Conservation (phyloP, 306 rosid genomes). For the Medicago lupulina region DNA sequence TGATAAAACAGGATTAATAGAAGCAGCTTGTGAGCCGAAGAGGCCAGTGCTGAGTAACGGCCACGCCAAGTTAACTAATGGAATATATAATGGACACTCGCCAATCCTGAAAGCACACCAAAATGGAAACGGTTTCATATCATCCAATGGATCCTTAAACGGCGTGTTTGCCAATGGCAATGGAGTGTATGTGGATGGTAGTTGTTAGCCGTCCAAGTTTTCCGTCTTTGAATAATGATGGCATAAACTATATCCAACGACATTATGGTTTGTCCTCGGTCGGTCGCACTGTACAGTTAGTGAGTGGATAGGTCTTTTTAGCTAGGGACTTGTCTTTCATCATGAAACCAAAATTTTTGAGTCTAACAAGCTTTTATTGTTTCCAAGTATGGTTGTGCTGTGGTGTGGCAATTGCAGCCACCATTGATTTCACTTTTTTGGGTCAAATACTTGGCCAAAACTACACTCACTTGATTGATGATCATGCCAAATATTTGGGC, state of each 20-base stretch:
- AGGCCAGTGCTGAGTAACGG: conserved; percentile 46
- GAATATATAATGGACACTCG: conserved; percentile 53
- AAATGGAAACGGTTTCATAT: conserved; percentile 57
- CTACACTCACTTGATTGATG: conserved; percentile 38
- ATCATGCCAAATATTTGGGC: conserved; percentile 57
- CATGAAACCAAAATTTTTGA: conserved; percentile 60
- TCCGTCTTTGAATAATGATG: conserved; percentile 35
- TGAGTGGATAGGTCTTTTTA: conserved; percentile 77
- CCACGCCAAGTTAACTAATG: conserved; percentile 47
- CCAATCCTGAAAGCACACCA: conserved; percentile 50
- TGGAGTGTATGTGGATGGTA: conserved; percentile 60
- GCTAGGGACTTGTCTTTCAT: conserved; percentile 54
- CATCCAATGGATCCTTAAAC: conserved; percentile 64
- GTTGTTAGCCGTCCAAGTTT: conserved; percentile 38
- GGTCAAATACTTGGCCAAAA: conserved; percentile 41
- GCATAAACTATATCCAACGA: conserved; percentile 48
- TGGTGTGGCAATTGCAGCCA: conserved; percentile 50
- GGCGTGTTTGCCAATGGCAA: conserved; percentile 71
- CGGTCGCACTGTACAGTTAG: conserved; percentile 70
- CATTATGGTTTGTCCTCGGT: conserved; percentile 57
- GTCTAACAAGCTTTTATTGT: conserved; percentile 61
- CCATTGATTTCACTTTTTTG: conserved; percentile 39
- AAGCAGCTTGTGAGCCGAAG: conserved; percentile 63
- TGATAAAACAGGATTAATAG: conserved; percentile 66
- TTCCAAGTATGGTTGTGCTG: conserved; percentile 48